Evolutionary conservation across 2,329 filamentous ascomycete genomes (phyloP), one percentile per base, ranked within the genome.

Genomic region (Erysiphe pulchra): DNA sequence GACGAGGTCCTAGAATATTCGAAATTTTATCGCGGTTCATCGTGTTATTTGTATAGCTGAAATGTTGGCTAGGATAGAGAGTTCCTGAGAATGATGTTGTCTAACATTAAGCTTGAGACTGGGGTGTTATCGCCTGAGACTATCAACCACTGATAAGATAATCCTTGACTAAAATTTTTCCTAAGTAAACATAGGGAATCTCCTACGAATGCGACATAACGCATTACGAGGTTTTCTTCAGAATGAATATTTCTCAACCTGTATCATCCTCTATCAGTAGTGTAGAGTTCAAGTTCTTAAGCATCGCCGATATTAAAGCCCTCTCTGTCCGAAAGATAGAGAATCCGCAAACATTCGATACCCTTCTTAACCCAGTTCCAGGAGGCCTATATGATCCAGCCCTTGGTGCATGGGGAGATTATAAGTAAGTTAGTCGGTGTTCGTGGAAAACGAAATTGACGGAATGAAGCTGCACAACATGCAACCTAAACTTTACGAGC

Each of bases 291-390:
- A 77, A 75, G 41, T 83, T 92, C 58, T 74, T 95, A 53, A 75
- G 80, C 17, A 69, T 77, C 45, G 69, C 78, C 49, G 87, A 98
- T 61, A 85, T 98, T 59, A 77, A 77, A 59, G 72, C 77, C 49
- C 75, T 95, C 55, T 98, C 90, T 9, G 90, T 94, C 53, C 90
- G 90, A 67, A 76, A 77, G 62, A 92, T 98, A 55, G 80, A 92
- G 58, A 92, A 92, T 65, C 79, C 85, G 45, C 82, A 73, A 53
- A 93, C 90, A n/a, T 90, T 95, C 61, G 90, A 95, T 63, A 84
- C 75, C 48, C 73, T 94, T 47, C 70, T 92, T 52, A 86, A 93
- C 55, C 86, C 87, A 8, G 73, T 92, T 10, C 81, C 85, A 13
- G 85, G 85, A 48, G 90, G 90, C 59, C 70, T 98, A 9, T 93